Evolutionary conservation across 805 yeast species (phyloP), one percentile per base, ranked within the genome.

Genomic region (Suhomyces kilbournensis): DNA sequence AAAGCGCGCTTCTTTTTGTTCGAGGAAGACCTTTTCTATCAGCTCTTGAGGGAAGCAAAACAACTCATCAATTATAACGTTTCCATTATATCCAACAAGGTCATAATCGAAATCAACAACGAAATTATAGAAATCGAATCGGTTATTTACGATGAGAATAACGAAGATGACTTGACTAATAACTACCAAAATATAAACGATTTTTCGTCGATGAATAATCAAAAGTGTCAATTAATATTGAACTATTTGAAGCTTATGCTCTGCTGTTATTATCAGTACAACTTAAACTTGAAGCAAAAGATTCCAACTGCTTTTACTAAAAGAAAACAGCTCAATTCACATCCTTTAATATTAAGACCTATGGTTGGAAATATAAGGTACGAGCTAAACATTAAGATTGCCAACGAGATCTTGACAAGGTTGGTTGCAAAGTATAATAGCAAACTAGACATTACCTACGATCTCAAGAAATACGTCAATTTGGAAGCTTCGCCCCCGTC

Each of bases 21-120:
- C 70, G 98, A 93, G 63, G 94, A 89, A 62, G 98, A 93, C 66
- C 74, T 93, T 50, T 90, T 90, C 71, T 83, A 81, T 66, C 91
- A 86, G 59, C 69, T 93, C 51, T 77, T 85, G 22, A 81, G 84
- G 56, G 99, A 93, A 67, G 90, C 96, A 1, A 78, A 85, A 28
- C 65, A 76, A 5, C 71, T 93, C 53, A 78, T 85, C 8, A 82
- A 90, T 17, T 82, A 84, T 57, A 85, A 87, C 50, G 93, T 90
- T 3, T 76, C 77, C 14, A 78, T 85, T 15, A 83, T 87, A 28
- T 79, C 78, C 49, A 83, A 85, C 54, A 85, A 83, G 58, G 79
- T 92, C 19, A 75, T 79, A 0, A 75, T 90, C 43, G 90, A 88
- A 54, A 68, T 87, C 17, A 79, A 81, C 40, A 83, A 85, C 55